A percentile compares a stretch with the other conserved stretches of the same genome.
Conservation (phyloP, 2,329 filamentous ascomycete genomes). For the Leptographium flavum region DNA sequence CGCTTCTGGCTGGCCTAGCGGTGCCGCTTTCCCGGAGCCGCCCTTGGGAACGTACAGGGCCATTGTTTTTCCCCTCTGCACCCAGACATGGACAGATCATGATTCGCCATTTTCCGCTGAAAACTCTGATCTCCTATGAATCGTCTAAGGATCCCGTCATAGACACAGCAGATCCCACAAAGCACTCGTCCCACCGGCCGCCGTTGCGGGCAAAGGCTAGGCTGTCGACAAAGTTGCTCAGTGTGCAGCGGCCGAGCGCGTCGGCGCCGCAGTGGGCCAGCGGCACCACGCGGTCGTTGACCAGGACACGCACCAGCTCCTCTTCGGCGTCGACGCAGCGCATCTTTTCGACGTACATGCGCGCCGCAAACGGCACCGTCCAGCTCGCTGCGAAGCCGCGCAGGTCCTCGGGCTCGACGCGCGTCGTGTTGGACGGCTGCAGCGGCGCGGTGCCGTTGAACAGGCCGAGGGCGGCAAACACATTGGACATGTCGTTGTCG, state of each 20-base stretch:
- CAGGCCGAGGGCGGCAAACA: conserved; percentile 64
- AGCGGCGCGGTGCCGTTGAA: conserved; percentile 45
- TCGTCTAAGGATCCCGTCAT: not conserved
- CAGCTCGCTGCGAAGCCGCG: conserved; percentile 63
- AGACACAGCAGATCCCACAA: conserved; percentile 10
- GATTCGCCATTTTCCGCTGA: too few species aligned
- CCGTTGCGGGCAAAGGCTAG: conserved; percentile 58
- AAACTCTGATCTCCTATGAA: too few species aligned
- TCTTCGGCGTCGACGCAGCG: conserved; percentile 39
- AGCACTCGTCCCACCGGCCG: conserved; percentile 61
- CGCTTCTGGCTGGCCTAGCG: too few species aligned
- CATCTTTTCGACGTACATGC: conserved; percentile 84
- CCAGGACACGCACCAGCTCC: conserved; percentile 62
- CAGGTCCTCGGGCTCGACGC: conserved; percentile 35
- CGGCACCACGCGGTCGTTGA: conserved; percentile 73
- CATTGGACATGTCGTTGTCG: conserved; percentile 71
- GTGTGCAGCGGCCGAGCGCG: conserved; percentile 51
- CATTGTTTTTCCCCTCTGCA: too few species aligned
- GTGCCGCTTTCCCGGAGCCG: too few species aligned
- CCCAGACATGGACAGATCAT: too few species aligned
- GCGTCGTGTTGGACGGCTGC: conserved; percentile 36
- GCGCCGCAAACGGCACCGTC: conserved; percentile 67
- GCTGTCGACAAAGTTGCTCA: conserved; percentile 59
- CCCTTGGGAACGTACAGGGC: too few species aligned
- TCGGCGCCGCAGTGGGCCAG: conserved; percentile 59